These are phyloP conservation scores for Stachybotrys echinatus DNA, from an alignment of 2,329 filamentous ascomycete genomes.

Conservation along the genomic window DNA sequence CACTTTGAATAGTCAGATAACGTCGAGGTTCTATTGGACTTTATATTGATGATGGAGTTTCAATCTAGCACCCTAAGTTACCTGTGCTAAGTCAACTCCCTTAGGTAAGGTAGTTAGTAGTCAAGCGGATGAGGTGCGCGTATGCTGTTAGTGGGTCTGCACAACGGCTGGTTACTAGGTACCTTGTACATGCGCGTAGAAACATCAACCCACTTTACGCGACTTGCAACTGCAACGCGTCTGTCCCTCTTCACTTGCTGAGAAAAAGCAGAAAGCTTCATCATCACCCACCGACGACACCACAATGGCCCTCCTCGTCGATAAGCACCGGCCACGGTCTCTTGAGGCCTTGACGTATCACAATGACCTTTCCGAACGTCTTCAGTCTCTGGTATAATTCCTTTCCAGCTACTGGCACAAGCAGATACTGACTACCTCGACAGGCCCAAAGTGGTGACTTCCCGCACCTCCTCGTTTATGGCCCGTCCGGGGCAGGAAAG, in stretches of 20 bases:
- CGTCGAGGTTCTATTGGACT: no score
- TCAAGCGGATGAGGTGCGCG: no score
- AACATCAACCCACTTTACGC: conserved; percentile 29
- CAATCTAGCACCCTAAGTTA: no score
- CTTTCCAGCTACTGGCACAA: background rate
- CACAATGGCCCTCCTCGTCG: conserved; percentile 63
- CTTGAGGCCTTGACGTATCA: conserved; percentile 83
- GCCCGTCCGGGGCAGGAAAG: conserved; percentile 92
- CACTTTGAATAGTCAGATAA: no score
- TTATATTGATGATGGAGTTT: no score
- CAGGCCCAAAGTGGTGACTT: conserved; percentile 97
- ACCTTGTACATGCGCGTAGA: background rate
- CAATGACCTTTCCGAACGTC: conserved; percentile 76
- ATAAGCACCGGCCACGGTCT: conserved; percentile 68
- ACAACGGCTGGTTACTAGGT: background rate
- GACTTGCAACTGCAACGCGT: conserved; percentile 25
- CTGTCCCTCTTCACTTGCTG: conserved; percentile 15
- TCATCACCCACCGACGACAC: background rate
- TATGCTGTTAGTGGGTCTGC: no score
- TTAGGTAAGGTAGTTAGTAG: no score
- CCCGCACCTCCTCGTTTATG: conserved; percentile 94
- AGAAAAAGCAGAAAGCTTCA: conserved; percentile 10
- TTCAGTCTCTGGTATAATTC: conserved; percentile 69
- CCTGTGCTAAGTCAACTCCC: no score
- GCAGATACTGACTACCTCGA: conserved; percentile 5